phyloP scores from a whole-genome alignment of 495 filamentous ascomycete species.

The Xeromyces bisporus region DNA sequence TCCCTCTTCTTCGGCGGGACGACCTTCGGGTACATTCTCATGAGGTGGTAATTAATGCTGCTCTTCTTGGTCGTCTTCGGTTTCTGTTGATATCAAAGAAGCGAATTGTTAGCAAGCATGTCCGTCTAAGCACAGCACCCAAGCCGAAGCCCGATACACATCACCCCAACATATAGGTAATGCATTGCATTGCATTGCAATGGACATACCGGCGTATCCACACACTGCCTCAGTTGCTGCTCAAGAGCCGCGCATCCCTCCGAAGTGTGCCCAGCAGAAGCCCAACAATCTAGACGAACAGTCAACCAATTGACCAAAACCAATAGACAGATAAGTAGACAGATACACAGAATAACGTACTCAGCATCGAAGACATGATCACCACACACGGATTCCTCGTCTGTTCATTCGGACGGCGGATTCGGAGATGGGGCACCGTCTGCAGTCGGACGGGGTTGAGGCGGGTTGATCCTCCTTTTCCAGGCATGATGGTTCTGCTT shows the following conservation, averaged over 20 bases:
- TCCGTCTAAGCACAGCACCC: no score
- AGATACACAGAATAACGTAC: slow-evolving; percentile 45
- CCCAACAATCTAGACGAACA: slow-evolving; percentile 66
- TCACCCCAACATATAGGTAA: no score
- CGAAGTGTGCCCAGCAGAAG: slow-evolving; percentile 58
- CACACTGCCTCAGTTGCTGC: slow-evolving; percentile 69
- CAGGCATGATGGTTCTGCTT: slow-evolving; percentile 34
- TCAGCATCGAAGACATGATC: slow-evolving; percentile 79
- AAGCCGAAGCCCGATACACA: no score
- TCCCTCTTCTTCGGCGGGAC: slow-evolving; percentile 55
- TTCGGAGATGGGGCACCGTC: slow-evolving; percentile 66
- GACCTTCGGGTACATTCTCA: slow-evolving; percentile 70
- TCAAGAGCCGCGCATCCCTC: slow-evolving; percentile 69
- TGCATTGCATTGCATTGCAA: not conserved
- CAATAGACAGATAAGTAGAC: no score
- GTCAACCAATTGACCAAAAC: not conserved
- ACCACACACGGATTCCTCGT: slow-evolving; percentile 63
- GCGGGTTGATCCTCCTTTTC: slow-evolving; percentile 30
- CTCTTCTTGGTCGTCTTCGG: slow-evolving; percentile 51
- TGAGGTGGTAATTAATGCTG: slow-evolving; percentile 89
- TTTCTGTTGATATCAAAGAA: slow-evolving; percentile 31
- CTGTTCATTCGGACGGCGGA: slow-evolving; percentile 62
- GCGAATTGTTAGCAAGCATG: slow-evolving; percentile 7
- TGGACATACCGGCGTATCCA: slow-evolving; percentile 60
- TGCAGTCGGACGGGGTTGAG: slow-evolving; percentile 63